These are phyloP conservation scores for Botryotinia calthae DNA, from an alignment of 2,329 filamentous ascomycete genomes.

Conservation along the genomic window DNA sequence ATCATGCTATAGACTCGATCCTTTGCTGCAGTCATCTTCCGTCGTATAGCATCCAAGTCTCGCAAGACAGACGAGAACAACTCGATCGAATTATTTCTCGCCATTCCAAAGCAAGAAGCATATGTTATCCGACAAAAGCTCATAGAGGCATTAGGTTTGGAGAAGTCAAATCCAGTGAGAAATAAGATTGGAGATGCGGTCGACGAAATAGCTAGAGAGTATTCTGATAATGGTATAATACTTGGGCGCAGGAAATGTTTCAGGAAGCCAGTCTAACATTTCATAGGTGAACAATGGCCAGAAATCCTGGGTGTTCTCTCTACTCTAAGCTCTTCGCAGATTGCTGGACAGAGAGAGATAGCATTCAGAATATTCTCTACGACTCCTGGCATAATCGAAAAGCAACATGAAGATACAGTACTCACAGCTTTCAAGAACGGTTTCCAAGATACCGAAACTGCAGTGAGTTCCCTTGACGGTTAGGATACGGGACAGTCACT, in stretches of 20 bases:
- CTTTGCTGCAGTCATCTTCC: conserved; percentile 91
- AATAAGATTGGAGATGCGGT: conserved; percentile 99
- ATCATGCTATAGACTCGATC: conserved; percentile 67
- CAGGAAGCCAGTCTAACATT: conserved; percentile 22
- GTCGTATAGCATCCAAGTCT: conserved; percentile 86
- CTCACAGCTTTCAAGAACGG: conserved; percentile 84
- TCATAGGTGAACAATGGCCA: conserved; percentile 76
- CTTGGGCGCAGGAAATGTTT: background rate
- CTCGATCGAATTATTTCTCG: conserved; percentile 81
- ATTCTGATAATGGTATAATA: conserved; percentile 80
- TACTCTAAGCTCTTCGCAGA: conserved; percentile 81
- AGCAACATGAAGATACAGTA: conserved; percentile 90
- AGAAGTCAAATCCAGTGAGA: conserved; percentile 71
- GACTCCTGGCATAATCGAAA: conserved; percentile 93
- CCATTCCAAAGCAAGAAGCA: conserved; percentile 70
- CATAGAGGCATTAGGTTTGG: conserved; percentile 70
- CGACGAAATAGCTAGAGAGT: conserved; percentile 91
- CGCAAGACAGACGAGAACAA: conserved; percentile 72
- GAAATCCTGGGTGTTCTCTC: conserved; percentile 85
- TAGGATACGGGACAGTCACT: conserved; percentile 3
- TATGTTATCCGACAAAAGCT: conserved; percentile 80
- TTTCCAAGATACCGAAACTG: conserved; percentile 83
- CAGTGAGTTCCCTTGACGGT: conserved; percentile 50
- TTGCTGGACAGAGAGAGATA: conserved; percentile 81
- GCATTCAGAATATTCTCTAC: conserved; percentile 95